Evolutionary conservation across 2,329 filamentous ascomycete species (phyloP).

Genomic region (Cordyceps cateniannulata): DNA sequence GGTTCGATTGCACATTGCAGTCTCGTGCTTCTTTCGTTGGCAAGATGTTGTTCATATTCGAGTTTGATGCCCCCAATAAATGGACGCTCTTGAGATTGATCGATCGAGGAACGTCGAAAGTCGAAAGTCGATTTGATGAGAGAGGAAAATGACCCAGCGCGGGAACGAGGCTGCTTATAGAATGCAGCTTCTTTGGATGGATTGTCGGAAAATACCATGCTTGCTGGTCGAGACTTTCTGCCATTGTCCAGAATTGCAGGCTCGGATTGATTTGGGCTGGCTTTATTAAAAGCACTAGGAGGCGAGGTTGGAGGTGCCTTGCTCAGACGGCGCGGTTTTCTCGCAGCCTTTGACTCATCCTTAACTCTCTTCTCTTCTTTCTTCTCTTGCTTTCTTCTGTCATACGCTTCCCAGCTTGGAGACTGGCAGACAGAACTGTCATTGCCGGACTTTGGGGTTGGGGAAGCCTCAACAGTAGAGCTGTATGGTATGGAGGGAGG

Average conservation of each 20-base stretch:
- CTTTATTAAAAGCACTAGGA: slow-evolving; percentile 13
- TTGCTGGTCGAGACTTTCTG: slow-evolving; percentile 17
- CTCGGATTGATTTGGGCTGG: slow-evolving; percentile 15
- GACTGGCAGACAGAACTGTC: slow-evolving; percentile 48
- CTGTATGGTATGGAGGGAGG: slow-evolving; percentile 12
- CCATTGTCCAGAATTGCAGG: slow-evolving; percentile 12
- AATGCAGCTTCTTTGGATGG: slow-evolving; percentile 12
- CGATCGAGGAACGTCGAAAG: slow-evolving; percentile 27
- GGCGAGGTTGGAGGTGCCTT: slow-evolving; percentile 25
- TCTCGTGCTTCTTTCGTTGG: slow-evolving; percentile 23
- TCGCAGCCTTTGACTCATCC: slow-evolving; percentile 29
- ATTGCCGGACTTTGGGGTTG: slow-evolving; percentile 12
- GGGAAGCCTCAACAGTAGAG: slow-evolving; percentile 6
- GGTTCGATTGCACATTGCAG: slow-evolving; percentile 20
- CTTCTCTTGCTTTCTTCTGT: slow-evolving; percentile 47
- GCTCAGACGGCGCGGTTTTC: slow-evolving; percentile 25
- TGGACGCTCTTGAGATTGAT: slow-evolving; percentile 24
- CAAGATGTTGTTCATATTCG: slow-evolving; percentile 31
- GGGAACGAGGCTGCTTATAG: slow-evolving; percentile 22
- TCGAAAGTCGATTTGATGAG: slow-evolving; percentile 30
- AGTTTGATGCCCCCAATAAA: slow-evolving; percentile 38
- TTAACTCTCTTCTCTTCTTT: slow-evolving; percentile 38
- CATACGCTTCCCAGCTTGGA: slow-evolving; percentile 55
- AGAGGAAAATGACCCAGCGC: slow-evolving; percentile 32
- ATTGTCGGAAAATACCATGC: slow-evolving; percentile 10